These are phyloP conservation scores for Ulvella scutata DNA, from an alignment of 139 green algal species.

Conservation along the genomic window DNA sequence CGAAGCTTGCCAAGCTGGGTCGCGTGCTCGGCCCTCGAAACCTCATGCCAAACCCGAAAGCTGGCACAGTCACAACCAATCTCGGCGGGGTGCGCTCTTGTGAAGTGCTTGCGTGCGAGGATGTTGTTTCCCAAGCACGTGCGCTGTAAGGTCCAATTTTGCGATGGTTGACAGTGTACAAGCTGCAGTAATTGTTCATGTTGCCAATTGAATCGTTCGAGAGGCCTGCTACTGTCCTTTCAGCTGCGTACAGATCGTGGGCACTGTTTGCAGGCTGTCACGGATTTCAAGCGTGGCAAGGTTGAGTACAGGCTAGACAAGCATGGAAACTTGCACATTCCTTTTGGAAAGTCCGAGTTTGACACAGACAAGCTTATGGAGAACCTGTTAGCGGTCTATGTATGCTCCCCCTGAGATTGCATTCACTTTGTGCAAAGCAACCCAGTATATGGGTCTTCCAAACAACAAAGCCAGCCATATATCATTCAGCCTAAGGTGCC, in stretches of 20 bases:
- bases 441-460: too few relatives aligned
- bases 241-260: background rate
- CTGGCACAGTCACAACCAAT: conserved; percentile 97
- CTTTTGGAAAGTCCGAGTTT: conserved; percentile 86
- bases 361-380: conserved; percentile 61
- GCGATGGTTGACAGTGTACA: too few relatives aligned
- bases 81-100: conserved; percentile 65
- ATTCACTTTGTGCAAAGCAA: background rate
- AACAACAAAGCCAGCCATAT: too few relatives aligned
- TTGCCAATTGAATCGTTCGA: too few relatives aligned
- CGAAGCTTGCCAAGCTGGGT: conserved; percentile 95
- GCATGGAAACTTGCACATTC: conserved; percentile 90
- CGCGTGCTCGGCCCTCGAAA: conserved; percentile 80
- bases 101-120: too few relatives aligned
- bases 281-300: conserved; percentile 98
- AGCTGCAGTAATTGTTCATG: too few relatives aligned
- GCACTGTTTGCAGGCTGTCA: conserved; percentile 59
- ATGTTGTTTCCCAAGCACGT: too few relatives aligned
- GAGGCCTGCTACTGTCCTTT: too few relatives aligned
- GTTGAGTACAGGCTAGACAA: conserved; percentile 99
- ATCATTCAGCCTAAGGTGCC: too few relatives aligned
- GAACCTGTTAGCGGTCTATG: conserved; percentile 88
- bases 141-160: too few relatives aligned
- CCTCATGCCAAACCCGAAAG: conserved; percentile 99
- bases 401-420: conserved; percentile 1